Evolutionary conservation across 441 rosid genomes (phyloP), one percentile per base, ranked within the genome.

Genomic region (Erodium trifolium): DNA sequence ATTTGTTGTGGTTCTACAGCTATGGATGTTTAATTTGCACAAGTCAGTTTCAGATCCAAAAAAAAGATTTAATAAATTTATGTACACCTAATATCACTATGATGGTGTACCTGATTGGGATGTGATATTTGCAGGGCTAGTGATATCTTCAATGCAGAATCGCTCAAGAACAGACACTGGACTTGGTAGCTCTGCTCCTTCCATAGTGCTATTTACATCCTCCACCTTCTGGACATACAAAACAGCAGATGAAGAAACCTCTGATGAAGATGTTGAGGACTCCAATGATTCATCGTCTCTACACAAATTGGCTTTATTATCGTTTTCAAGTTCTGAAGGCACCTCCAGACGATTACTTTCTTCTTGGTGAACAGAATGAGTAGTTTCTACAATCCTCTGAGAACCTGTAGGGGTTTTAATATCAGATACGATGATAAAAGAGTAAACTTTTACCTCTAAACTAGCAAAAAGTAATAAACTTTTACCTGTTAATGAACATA

Each of bases 111-210:
- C 92, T 51, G 77, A 74, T 64, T 49, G 68, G 74, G 60, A 12
- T 69, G 68, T 41, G 4, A 70, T 39, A 68, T 78, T 66, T 63
- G 65, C 53, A 73, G 82, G 83, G 66, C 81, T 77, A 45, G 72
- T 65, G 62, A 66, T 62, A 71, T 83, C 88, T 67, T 85, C 88
- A 12, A 68, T 29, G 68, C 68, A 78, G 66, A 78, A 74, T 43
- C 79, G 84, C 59, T 86, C 87, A 7, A 88, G 87, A 67, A 91
- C 90, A 27, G 95, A 85, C 7, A 87, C 79, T 0, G 91, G 90
- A 84, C 95, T 87, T n/a, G 89, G 85, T 70, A 85, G 91, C 69
- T 86, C 91, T 66, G 68, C 72, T 65, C 72, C 67, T 39, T 73
- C 79, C 43, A 76, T 39, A 67, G 65, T 66, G 27, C 27, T 23